These are phyloP conservation scores for Adenanthera pavonina DNA, from an alignment of 306 rosid genomes.

Conservation along the genomic window DNA sequence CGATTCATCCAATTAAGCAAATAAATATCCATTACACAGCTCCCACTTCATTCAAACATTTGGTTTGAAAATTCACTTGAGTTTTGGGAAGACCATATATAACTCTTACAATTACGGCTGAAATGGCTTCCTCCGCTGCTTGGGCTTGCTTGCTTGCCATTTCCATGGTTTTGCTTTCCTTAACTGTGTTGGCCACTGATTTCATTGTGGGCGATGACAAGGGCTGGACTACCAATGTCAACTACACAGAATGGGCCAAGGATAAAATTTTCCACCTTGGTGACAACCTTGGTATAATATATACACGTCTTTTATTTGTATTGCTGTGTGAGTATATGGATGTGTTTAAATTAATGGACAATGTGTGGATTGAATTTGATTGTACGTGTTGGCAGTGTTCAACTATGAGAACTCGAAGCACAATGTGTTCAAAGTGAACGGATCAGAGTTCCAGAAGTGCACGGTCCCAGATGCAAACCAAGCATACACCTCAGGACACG, in stretches of 20 bases:
- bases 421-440: constrained; percentile 2
- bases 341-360: background rate
- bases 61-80: no score
- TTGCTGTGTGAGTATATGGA: background rate
- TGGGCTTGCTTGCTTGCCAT: background rate
- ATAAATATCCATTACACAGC: no score
- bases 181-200: background rate
- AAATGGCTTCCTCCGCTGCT: background rate
- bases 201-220: background rate
- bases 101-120: background rate
- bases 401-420: background rate
- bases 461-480: background rate
- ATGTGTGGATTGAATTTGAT: background rate
- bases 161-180: background rate
- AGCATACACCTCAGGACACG: background rate
- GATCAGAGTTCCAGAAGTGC: background rate
- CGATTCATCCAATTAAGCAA: no score
- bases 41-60: no score
- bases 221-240: background rate
- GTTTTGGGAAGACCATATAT: no score
- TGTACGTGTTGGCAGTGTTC: background rate
- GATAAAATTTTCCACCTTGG: background rate
- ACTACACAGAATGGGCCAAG: background rate
- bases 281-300: background rate
- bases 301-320: background rate